Percentiles rank a stretch among this genome's conserved stretches.
Conservation (phyloP, 148 eudicot species). For the Bassia scoparia region DNA sequence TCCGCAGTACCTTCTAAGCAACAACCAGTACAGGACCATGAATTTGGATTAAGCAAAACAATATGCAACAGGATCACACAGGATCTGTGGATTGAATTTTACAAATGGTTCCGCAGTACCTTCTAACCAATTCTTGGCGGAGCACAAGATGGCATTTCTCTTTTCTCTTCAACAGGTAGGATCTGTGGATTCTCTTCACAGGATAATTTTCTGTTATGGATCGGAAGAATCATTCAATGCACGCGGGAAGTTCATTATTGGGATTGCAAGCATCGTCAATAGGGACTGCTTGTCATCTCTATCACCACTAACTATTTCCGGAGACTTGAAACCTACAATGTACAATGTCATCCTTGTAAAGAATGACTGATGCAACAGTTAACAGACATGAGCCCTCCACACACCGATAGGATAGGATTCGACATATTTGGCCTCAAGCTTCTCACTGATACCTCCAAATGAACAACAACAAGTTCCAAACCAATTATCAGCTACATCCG, state of each 20-base stretch:
- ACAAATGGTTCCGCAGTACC: too few species aligned
- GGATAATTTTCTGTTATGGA: slow-evolving; percentile 11
- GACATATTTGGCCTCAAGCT: slow-evolving; percentile 66
- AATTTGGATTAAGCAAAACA: slow-evolving; percentile 75
- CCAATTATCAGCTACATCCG: slow-evolving; percentile 93
- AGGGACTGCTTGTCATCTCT: slow-evolving; percentile 20
- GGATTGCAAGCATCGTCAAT: slow-evolving; percentile 4
- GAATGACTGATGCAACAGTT: slow-evolving; percentile 50
- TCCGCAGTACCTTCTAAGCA: slow-evolving; percentile 37
- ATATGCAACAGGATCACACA: slow-evolving; percentile 51
- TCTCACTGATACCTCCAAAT: slow-evolving; percentile 85
- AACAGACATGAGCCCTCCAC: slow-evolving; percentile 57
- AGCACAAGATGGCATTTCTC: slow-evolving; percentile 3
- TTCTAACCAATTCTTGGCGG: neutral
- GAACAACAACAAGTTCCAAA: slow-evolving; percentile 94
- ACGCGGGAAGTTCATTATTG: slow-evolving; percentile 3
- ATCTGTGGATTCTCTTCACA: slow-evolving; percentile 15
- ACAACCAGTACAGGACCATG: slow-evolving; percentile 64
- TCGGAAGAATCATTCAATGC: slow-evolving; percentile 9
- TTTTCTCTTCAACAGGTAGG: neutral
- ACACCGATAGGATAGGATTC: slow-evolving; percentile 62
- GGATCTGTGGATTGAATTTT: too few species aligned
- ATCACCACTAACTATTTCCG: slow-evolving; percentile 23
- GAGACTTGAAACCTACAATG: slow-evolving; percentile 35
- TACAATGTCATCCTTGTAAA: slow-evolving; percentile 72